Percentiles rank a stretch among this genome's conserved stretches.
phyloP scores from a whole-genome alignment of 441 rosid genomes.

The Gossypium trilobum region DNA sequence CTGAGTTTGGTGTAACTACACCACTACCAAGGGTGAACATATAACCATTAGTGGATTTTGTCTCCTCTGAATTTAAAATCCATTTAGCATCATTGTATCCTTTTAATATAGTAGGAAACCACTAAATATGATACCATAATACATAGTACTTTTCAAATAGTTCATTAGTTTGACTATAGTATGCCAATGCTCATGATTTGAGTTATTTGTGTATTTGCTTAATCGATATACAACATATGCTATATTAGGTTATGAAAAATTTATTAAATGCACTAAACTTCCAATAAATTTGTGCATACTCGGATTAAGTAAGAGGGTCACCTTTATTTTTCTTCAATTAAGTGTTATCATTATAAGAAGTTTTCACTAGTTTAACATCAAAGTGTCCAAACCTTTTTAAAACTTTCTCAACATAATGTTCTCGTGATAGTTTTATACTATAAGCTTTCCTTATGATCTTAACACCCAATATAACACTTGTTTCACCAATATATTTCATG shows the following conservation, averaged over 20 bases:
- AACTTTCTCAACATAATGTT: background rate
- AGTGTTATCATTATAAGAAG: background rate
- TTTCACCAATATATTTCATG: background rate
- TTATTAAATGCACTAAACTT: background rate
- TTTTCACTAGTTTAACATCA: background rate
- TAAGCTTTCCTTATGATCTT: background rate
- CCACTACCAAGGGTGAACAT: background rate
- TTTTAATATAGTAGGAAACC: background rate
- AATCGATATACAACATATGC: background rate
- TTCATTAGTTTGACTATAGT: background rate
- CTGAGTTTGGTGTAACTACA: no score
- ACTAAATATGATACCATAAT: background rate
- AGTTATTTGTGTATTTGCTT: background rate
- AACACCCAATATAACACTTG: background rate
- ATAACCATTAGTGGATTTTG: background rate
- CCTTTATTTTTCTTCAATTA: background rate
- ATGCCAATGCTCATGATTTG: background rate
- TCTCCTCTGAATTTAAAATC: background rate
- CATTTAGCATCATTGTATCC: background rate
- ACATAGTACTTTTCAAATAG: background rate
- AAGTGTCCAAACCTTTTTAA: background rate
- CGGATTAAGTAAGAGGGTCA: background rate
- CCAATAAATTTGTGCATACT: background rate
- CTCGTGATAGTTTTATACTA: background rate
- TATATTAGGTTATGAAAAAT: background rate